Evolutionary conservation across 2,329 filamentous ascomycete species (phyloP).

Genomic region (Drechslerella coelobrocha): DNA sequence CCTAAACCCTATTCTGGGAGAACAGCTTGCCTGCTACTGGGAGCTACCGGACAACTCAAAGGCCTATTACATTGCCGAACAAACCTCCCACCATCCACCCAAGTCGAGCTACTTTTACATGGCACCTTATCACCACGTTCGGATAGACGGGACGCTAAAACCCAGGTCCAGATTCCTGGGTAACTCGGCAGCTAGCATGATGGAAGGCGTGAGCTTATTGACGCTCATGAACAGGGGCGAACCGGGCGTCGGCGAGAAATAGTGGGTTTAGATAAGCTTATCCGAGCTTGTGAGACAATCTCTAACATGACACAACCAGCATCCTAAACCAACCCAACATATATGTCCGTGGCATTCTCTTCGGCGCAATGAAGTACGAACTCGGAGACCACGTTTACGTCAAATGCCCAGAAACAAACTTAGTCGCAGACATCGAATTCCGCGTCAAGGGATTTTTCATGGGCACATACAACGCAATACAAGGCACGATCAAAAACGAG

Average conservation of each 20-base stretch:
- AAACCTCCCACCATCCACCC: constrained; percentile 96
- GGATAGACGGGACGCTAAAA: constrained; percentile 94
- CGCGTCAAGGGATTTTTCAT: constrained; percentile 98
- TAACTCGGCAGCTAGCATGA: constrained; percentile 95
- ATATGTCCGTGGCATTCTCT: constrained; percentile 95
- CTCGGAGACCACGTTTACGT: constrained; percentile 95
- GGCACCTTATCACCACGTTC: constrained; percentile 89
- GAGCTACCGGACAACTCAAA: constrained; percentile 81
- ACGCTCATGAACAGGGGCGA: constrained; percentile 79
- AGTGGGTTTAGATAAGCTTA: constrained; percentile 66
- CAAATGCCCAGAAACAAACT: constrained; percentile 82
- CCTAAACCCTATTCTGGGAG: constrained; percentile 92
- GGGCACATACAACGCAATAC: constrained; percentile 95
- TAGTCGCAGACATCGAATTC: constrained; percentile 93
- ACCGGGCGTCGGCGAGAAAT: constrained; percentile 76
- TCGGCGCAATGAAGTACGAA: constrained; percentile 99
- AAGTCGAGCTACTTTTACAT: constrained; percentile 99
- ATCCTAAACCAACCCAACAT: constrained; percentile 97
- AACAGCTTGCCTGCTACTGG: constrained; percentile 96
- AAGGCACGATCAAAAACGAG: constrained; percentile 86
- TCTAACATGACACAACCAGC: not conserved
- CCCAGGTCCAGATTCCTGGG: constrained; percentile 93
- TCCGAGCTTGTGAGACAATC: not conserved
- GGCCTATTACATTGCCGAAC: constrained; percentile 95
- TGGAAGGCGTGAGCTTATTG: constrained; percentile 94